Evolutionary conservation across 306 rosid species (phyloP).

Genomic region (Medicago ruthenica): DNA sequence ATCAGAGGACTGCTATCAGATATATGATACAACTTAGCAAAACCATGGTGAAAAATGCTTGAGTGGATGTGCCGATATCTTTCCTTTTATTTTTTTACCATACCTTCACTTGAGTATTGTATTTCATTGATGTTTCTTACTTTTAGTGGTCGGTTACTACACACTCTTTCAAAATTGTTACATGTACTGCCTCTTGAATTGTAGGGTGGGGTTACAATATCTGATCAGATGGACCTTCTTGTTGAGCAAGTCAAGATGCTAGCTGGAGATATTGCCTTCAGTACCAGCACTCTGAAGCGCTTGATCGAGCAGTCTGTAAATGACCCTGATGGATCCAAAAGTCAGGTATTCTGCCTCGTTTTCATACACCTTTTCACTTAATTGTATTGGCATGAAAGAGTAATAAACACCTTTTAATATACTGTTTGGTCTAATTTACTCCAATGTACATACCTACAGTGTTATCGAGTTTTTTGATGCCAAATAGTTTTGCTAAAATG

Average conservation of each 20-base stretch:
- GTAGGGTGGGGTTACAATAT: conserved; percentile 85
- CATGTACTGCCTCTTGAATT: conserved; percentile 40
- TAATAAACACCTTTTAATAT: neutral
- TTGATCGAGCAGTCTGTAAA: conserved; percentile 84
- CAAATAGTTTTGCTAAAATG: conserved; percentile 1
- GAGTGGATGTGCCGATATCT: neutral
- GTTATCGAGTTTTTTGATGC: conserved; percentile 5
- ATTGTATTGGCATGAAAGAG: conserved; percentile 17
- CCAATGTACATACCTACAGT: neutral
- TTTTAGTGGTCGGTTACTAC: conserved; percentile 24
- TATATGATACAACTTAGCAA: conserved; percentile 19
- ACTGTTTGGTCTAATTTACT: neutral
- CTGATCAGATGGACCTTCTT: conserved; percentile 97
- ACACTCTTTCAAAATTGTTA: conserved; percentile 28
- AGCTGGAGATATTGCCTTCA: conserved; percentile 95
- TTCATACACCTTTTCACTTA: conserved; percentile 16
- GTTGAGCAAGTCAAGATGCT: conserved; percentile 99
- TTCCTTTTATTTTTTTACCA: conserved; percentile 30
- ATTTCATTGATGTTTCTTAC: conserved; percentile 22
- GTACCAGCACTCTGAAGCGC: conserved; percentile 97
- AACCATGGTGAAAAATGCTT: conserved; percentile 8
- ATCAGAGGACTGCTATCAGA: neutral
- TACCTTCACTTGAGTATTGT: neutral
- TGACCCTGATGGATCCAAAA: conserved; percentile 81
- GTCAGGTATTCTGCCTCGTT: conserved; percentile 61